A percentile compares a stretch with the other conserved stretches of the same genome.
Evolutionary conservation across 2,329 filamentous ascomycete species (phyloP).

Genomic region (Chrysoporthe cubensis): DNA sequence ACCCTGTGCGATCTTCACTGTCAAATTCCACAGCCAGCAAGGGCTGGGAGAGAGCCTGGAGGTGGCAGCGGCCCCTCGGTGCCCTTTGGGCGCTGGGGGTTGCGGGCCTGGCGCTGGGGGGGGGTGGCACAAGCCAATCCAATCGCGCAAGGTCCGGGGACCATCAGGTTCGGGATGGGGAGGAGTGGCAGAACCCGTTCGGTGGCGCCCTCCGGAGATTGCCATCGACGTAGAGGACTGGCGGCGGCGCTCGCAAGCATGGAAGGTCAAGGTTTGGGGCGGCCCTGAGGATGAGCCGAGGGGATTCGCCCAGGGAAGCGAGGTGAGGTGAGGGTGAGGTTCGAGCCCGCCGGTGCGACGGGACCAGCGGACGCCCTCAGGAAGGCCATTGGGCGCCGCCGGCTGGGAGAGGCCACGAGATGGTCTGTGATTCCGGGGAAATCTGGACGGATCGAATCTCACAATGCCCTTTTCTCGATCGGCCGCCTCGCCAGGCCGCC

Average conservation of each 20-base stretch:
- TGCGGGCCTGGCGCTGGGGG: not conserved
- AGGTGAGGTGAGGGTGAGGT: not conserved
- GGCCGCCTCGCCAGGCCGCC: not conserved
- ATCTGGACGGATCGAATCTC: not conserved
- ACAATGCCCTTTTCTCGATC: not conserved
- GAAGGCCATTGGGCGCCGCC: not conserved
- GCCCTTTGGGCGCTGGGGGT: not conserved
- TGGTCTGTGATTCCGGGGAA: conserved; percentile 19
- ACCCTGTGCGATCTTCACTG: conserved; percentile 1
- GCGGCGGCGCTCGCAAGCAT: not conserved
- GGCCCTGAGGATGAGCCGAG: not conserved
- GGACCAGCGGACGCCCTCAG: not conserved
- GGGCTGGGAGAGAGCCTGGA: not conserved
- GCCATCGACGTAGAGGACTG: conserved; percentile 11
- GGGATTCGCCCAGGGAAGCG: conserved; percentile 3
- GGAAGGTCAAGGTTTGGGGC: not conserved
- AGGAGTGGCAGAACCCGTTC: not conserved
- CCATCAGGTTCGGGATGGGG: not conserved
- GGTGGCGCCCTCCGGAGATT: conserved; percentile 28
- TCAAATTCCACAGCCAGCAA: not conserved
- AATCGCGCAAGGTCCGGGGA: conserved; percentile 2
- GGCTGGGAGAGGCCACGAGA: conserved; percentile 8
- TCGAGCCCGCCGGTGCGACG: not conserved
- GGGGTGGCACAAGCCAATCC: not conserved
- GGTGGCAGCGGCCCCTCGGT: conserved; percentile 18